phyloP scores from a whole-genome alignment of 345 rosid genomes.

The Eucalyptus dawsonii region DNA sequence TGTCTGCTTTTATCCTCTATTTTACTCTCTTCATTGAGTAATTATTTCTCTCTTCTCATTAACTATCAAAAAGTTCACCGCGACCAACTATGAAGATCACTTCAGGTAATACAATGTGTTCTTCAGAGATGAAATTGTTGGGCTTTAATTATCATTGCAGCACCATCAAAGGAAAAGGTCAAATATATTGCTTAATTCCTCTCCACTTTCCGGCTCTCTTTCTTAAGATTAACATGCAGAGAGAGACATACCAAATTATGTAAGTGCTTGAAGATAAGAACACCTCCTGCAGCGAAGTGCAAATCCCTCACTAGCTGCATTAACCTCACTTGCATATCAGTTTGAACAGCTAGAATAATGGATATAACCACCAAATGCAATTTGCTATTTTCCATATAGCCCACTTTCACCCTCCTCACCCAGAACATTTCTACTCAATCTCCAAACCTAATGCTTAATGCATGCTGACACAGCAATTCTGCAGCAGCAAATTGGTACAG shows the following conservation, averaged over 20 bases:
- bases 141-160: background rate
- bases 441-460: background rate
- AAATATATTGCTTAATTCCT: background rate
- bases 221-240: background rate
- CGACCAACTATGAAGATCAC: background rate
- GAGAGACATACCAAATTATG: background rate
- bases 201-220: background rate
- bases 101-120: background rate
- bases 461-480: background rate
- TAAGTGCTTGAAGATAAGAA: background rate
- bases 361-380: background rate
- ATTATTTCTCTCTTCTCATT: background rate
- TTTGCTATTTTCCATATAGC: background rate
- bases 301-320: background rate
- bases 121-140: background rate
- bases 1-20: background rate
- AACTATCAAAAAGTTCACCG: background rate
- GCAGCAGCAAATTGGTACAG: background rate
- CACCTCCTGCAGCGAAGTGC: background rate
- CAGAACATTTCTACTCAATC: background rate
- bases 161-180: background rate
- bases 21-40: background rate
- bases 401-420: background rate
- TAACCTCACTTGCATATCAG: background rate
- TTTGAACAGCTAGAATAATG: background rate